Base-by-base conservation (phyloP, 108 stramenopile genomes). In the Nitzschia sp. region DNA sequence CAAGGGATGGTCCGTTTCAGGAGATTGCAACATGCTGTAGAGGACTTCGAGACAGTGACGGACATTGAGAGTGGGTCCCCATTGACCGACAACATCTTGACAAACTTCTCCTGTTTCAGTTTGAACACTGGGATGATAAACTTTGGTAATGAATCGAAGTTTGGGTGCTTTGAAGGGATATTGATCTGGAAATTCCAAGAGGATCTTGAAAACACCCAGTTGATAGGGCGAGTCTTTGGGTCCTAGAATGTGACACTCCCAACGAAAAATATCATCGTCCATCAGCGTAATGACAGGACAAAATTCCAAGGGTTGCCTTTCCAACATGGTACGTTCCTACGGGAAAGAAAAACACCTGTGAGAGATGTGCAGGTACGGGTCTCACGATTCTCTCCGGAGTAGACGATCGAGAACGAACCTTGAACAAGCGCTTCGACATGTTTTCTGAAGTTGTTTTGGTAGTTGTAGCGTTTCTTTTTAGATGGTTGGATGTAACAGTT, bases 101-200 rank as follows among this genome's bases (percentile, higher is more conserved):
- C 92, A 94, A 43, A 94, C 78, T 63, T 91, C 89, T 25, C 92
- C 92, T n/a, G 84, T 67, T 59, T 92, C 86, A 17, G 70, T 69
- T 63, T 87, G 79, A 22, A 95, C 81, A 57, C 83, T 85, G 25
- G 92, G 92, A 80, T 95, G 95, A 68, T 93, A 93, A 11, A 92
- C 74, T 63, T 89, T 87, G 51, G 95, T 95, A 25, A 59, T 50
- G 64, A 95, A 95, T 54, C 63, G 73, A 14, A 95, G 69, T 46
- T 72, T 82, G 17, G 95, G 95, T n/a, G 95, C 71, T 66, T 91
- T 94, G 83, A 95, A 95, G 9, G 95, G 95, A 70, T 95, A 95
- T 57, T 89, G 83, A 1, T 84, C 57, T 0, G 90, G 88, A 67
- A 94, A 89, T 39, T 83, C 76, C 11, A 92, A 48, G 29, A 75